Base-by-base conservation (phyloP, 2,329 filamentous ascomycete species). In the Alternaria sp. region DNA sequence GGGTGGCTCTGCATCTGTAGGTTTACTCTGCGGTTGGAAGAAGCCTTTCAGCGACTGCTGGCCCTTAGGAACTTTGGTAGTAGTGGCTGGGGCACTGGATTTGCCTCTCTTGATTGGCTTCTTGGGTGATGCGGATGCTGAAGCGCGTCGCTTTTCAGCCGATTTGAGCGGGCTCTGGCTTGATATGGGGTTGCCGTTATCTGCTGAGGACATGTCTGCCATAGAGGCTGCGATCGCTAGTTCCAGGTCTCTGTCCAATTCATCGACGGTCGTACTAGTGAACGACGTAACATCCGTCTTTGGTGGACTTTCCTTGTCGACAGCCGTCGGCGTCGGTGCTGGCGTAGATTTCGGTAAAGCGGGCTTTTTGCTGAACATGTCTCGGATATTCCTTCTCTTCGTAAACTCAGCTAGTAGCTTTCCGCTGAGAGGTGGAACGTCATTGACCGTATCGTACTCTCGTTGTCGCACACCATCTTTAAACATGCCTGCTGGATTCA, bases 401-500 rank as follows among this genome's bases (percentile, higher is more conserved):
- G 94, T 88, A 69, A 98, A 98, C 70, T 97, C 94, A 2, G 93
- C 90, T 57, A 97, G 90, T 10, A 96, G 84, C 74, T 89, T 93
- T 0, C 91, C 94, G 22, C 94, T 98, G 57, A 91, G 83, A 3
- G 91, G 86, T 11, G 94, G 85, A 0, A 91, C 79, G 68, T 92
- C 87, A 68, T 89, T 90, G 3, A 83, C 73, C 10, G 68, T 43
- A 11, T 84, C 85, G 85, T 91, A 94, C 16, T 92, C 87, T 58
- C 87, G 83, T 60, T 88, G 79, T 12, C 92, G 87, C 51, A 86
- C 74, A 4, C 92, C 93, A 48, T 87, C 76, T 48, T 85, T 78
- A 75, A 96, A 97, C 77, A 91, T 86, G 9, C 88, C 91, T 1
- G 83, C 74, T 0, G 92, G 90, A 68, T 95, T 97, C 85, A 97